Conservation (phyloP, 345 rosid genomes). For the Syzygium aqueum region DNA sequence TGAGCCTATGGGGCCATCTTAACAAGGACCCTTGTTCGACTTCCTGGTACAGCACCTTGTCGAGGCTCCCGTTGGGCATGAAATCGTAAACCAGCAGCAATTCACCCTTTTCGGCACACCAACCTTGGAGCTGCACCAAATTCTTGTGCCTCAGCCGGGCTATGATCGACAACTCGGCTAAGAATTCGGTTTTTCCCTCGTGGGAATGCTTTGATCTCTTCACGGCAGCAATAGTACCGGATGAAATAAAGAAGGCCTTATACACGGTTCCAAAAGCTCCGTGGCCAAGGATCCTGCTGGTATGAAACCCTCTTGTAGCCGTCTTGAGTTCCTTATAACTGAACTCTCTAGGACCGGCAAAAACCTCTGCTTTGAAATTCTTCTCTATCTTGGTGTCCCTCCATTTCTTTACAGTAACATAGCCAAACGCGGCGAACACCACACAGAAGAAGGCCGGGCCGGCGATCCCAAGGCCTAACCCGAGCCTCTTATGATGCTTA, state of each 20-base stretch:
- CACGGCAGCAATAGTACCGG: constrained; percentile 67
- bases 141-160: constrained; percentile 95
- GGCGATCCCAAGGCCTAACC: constrained; percentile 72
- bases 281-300: constrained; percentile 68
- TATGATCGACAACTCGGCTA: constrained; percentile 76
- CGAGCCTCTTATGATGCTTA: constrained; percentile 33
- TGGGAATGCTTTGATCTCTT: constrained; percentile 75
- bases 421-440: constrained; percentile 53
- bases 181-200: constrained; percentile 80
- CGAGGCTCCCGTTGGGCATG: constrained; percentile 95
- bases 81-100: constrained; percentile 83
- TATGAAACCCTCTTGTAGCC: constrained; percentile 82
- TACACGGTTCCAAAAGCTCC: constrained; percentile 94
- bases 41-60: constrained; percentile 60
- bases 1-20: constrained; percentile 64
- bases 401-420: constrained; percentile 53
- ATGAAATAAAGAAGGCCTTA: constrained; percentile 46
- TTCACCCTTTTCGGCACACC: constrained; percentile 89
- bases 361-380: constrained; percentile 52
- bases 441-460: constrained; percentile 67
- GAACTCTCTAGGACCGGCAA: constrained; percentile 67
- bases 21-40: constrained; percentile 29
- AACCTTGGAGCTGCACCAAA: constrained; percentile 77
- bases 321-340: constrained; percentile 59
- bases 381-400: constrained; percentile 35